Evolutionary conservation across 352 stramenopile species (phyloP), one percentile per base, ranked within the genome.

Genomic region (Phytophthora cactorum): DNA sequence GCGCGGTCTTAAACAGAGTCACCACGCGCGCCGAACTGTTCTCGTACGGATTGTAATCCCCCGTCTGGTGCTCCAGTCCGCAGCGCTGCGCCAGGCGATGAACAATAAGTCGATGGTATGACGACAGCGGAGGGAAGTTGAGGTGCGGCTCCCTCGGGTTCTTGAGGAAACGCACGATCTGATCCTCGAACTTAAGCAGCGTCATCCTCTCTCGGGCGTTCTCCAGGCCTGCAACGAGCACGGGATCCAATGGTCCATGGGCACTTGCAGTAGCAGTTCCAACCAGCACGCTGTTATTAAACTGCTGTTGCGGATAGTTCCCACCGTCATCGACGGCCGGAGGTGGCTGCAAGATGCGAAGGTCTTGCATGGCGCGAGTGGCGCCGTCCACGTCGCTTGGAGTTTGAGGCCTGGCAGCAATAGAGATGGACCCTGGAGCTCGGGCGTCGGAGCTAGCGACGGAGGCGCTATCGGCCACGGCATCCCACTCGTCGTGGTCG

Each of bases 51-150:
- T 82, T 87, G 45, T 88, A 88, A 10, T 96, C 88, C 1, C 78
- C 81, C 0, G 86, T 96, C 68, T 98, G 92, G 59, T 97, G 85
- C 39, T 95, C 81, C 52, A 98, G 83, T 10, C 73, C 70, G 72
- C 97, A 98, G n/a, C 96, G 86, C 67, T 98, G 92, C 0, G 91
- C 95, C 31, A 98, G 80, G 1, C 96, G 90, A 78, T 98, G 96
- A 7, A 98, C 70, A 70, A 97, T 93, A 8, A 97, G 79, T 5
- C 89, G 89, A 62, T 97, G 89, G 63, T 94, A 96, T 27, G 88
- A 96, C 27, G 89, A 96, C 29, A 95, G 63, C 45, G 89, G 86
- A 34, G 89, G 88, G 64, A 96, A 93, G 51, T 81, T 82, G 12
- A 95, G 75, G 52, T 95, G 85, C 50, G 65, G 60, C 71, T 95